Base-by-base conservation (phyloP, 2,329 filamentous ascomycete species). In the Allantophomopsis lycopodina region DNA sequence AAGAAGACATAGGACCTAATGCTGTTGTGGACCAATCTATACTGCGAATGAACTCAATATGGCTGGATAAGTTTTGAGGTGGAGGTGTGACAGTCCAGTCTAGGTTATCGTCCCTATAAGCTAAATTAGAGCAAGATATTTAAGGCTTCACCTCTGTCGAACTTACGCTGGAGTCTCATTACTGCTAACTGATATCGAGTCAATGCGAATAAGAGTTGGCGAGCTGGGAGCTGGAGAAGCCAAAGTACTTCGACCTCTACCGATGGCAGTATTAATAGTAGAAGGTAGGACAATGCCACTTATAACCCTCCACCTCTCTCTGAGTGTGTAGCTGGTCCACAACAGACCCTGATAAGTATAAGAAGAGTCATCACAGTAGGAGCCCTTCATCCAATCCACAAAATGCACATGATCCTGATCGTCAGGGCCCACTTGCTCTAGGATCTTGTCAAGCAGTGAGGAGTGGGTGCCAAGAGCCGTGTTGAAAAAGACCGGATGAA, bases 1-100 rank as follows among this genome's bases (percentile, higher is more conserved):
- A 69, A 21, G 39, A 48, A 4, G 46, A 42, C 42, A 63, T 59
- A 2, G 59, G 55, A 1, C 65, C 66, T 2, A 68, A 45, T 4
- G 56, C 53, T 1, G 64, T 66, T 5, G 50, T 48, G 7, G 46
- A 50, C 65, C 65, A 69, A 42, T 67, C 57, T 6, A 64, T 51
- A 11, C 48, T 49, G 11, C 60, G 50, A 23, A 61, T 41, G 33
- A 50, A 52, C 8, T 44, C 11, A 17, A 51, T 38, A 37, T 52
- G 50, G 6, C 40, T 35, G n/a, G 49, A 51, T 23, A 51, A n/a
- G 3, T 40, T 21, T 15, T 42, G 32, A 5, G 34, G 37, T 2
- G 45, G 37, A 23, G 43, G 36, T 16, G 46, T 43, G 8, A 37
- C 32, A 7, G 49, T 49, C 42, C 54, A 48, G 44, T 55, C 51